Percentiles rank a stretch among this genome's conserved stretches.
Evolutionary conservation across 2,329 filamentous ascomycete species (phyloP).

Genomic region (Lasiodiplodia gonubiensis): DNA sequence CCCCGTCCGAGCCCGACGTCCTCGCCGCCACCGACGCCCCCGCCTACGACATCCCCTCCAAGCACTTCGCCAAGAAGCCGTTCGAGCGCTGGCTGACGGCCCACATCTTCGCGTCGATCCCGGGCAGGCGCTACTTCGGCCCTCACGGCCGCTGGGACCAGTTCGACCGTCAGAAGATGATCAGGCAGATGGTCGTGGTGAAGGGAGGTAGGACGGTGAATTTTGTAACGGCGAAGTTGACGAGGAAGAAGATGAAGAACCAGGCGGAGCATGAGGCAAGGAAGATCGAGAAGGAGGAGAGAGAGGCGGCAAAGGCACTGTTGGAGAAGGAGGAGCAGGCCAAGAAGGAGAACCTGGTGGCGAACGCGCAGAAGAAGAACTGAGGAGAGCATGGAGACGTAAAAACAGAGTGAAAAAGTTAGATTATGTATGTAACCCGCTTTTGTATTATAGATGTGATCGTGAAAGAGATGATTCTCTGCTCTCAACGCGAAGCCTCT

Average conservation of each 20-base stretch:
- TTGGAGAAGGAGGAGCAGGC: too few species aligned
- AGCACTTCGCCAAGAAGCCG: constrained; percentile 42
- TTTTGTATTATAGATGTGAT: neutral
- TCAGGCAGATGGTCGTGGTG: constrained; percentile 70
- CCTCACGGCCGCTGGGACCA: constrained; percentile 40
- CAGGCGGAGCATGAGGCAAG: neutral
- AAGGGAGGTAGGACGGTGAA: constrained; percentile 73
- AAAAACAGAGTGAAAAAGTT: neutral
- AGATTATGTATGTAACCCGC: neutral
- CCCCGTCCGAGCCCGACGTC: neutral
- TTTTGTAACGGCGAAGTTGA: constrained; percentile 60
- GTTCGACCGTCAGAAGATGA: constrained; percentile 40
- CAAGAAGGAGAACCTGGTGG: neutral
- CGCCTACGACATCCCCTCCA: neutral
- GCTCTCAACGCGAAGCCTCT: neutral
- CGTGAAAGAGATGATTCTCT: neutral
- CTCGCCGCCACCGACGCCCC: neutral
- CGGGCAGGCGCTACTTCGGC: constrained; percentile 64
- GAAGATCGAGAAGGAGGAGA: neutral
- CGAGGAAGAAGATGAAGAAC: neutral
- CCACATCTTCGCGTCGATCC: constrained; percentile 65
- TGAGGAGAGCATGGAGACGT: neutral
- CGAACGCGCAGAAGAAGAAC: neutral
- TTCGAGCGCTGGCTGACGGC: constrained; percentile 66
- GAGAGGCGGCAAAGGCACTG: neutral